Evolutionary conservation across 129 eudicot genomes (phyloP), one percentile per base, ranked within the genome.

Genomic region (Lactuca sativa): DNA sequence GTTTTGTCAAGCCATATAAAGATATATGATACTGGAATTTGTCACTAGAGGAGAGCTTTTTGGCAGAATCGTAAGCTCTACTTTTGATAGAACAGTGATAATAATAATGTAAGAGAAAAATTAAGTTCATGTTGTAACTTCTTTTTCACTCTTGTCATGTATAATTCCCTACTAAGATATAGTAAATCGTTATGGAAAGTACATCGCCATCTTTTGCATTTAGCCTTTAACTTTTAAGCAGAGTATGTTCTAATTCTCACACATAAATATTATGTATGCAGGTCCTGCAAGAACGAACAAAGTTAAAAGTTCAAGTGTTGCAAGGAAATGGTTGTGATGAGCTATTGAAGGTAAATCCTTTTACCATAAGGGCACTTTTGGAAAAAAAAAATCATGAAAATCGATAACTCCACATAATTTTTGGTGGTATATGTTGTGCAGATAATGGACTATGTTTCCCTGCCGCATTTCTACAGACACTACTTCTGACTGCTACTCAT

Each of bases 31-130:
- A n/a, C n/a, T n/a, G n/a, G n/a, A n/a, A n/a, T n/a, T n/a, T n/a
- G n/a, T n/a, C n/a, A n/a, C n/a, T n/a, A n/a, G n/a, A n/a, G n/a
- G 62, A 96, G 96, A 95, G 70, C 97, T 95, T 63, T 95, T 83
- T 81, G 97, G 90, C 84, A 85, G 92, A 84, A 87, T 95, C 70
- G 99, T 95, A 82, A 87, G 99, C 64, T 75, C 71, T 59, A 63
- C 32, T 38, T 72, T 41, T 33, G 1, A 11, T 56, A 40, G 44
- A 21, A 30, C 33, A 56, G n/a, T 62, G 70, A 72, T 78, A 67
- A n/a, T n/a, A n/a, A n/a, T n/a, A n/a, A n/a, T n/a, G n/a, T n/a
- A n/a, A n/a, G n/a, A n/a, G n/a, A n/a, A n/a, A n/a, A n/a, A n/a
- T n/a, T n/a, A n/a, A n/a, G n/a, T n/a, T n/a, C n/a, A n/a, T n/a